phyloP scores from a whole-genome alignment of 1,284 basidiomycete genomes.

The Ustilago nuda region DNA sequence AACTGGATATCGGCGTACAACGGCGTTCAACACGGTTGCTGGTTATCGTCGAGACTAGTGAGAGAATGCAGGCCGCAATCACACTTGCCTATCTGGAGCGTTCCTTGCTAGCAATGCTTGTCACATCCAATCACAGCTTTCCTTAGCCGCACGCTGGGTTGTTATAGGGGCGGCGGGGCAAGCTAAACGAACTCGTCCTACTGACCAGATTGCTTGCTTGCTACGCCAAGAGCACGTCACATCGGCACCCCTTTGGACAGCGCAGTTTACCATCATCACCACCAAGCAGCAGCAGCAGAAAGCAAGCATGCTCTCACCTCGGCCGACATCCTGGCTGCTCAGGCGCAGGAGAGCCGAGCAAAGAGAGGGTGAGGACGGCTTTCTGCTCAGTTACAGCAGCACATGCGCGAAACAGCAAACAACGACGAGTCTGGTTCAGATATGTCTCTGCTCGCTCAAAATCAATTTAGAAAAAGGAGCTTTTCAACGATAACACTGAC shows the following conservation, averaged over 20 bases:
- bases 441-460: background rate
- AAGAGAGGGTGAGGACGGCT: background rate
- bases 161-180: background rate
- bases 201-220: background rate
- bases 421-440: background rate
- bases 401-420: constrained; percentile 1
- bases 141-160: background rate
- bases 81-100: background rate
- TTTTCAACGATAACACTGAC: background rate
- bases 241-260: background rate
- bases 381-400: background rate
- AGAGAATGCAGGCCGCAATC: background rate
- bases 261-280: background rate
- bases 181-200: background rate
- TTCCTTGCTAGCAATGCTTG: background rate
- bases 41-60: background rate
- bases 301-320: background rate
- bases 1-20: background rate
- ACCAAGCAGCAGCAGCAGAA: background rate
- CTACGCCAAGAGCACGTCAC: constrained; percentile 4
- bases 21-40: background rate
- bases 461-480: background rate
- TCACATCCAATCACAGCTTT: constrained; percentile 1
- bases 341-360: background rate
- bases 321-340: background rate